Evolutionary conservation across 2,329 filamentous ascomycete genomes (phyloP).

Genomic region (Hypoxylon sp.): DNA sequence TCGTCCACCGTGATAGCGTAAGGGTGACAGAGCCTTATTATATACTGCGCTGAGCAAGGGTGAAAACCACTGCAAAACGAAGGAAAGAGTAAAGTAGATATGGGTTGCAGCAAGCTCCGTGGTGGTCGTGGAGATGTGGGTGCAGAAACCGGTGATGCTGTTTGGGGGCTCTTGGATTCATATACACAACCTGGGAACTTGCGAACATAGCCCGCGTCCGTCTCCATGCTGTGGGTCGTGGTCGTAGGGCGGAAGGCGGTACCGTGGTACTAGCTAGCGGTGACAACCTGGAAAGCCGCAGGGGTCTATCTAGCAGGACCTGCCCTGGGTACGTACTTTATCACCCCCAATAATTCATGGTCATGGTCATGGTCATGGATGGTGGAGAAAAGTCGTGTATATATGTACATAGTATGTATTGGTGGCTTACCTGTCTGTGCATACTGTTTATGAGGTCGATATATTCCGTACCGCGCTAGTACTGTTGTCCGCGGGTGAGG

Average conservation of each 20-base stretch:
- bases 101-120: constrained; percentile 25
- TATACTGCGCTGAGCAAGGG: constrained; percentile 28
- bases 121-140: constrained; percentile 39
- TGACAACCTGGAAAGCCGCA: constrained; percentile 23
- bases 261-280: constrained; percentile 28
- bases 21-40: constrained; percentile 21
- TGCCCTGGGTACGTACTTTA: constrained; percentile 31
- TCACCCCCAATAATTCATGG: constrained; percentile 10
- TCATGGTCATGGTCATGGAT: too few relatives aligned
- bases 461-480: constrained; percentile 16
- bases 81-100: constrained; percentile 17
- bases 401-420: constrained; percentile 16
- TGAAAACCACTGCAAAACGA: constrained; percentile 7
- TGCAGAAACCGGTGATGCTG: constrained; percentile 43
- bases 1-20: constrained; percentile 18
- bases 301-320: constrained; percentile 28
- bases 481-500: constrained; percentile 7
- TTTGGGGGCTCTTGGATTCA: constrained; percentile 46
- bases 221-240: constrained; percentile 15
- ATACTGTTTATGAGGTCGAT: constrained; percentile 8
- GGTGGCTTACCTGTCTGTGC: not conserved
- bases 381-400: constrained; percentile 17
- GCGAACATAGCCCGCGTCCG: constrained; percentile 32
- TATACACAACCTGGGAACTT: constrained; percentile 40
- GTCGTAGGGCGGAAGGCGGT: constrained; percentile 39